Conservation (phyloP, 2,329 filamentous ascomycete species). For the Pseudogymnoascus sp. region DNA sequence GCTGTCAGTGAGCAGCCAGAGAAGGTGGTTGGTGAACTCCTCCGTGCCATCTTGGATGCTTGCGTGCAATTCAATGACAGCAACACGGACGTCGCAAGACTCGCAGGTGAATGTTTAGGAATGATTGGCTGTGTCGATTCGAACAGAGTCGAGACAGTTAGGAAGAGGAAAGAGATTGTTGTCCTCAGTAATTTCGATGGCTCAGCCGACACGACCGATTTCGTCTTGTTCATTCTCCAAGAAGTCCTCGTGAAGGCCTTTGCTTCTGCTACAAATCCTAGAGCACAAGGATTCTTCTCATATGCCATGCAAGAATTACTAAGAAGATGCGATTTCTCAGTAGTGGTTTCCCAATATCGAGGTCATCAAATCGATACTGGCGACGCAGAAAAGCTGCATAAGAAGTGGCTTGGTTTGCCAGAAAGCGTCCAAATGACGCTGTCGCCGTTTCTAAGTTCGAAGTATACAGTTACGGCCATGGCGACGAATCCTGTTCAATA, state of each 20-base stretch:
- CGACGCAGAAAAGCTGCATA: slow-evolving; percentile 52
- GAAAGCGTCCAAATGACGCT: slow-evolving; percentile 71
- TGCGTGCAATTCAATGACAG: slow-evolving; percentile 69
- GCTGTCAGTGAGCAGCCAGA: slow-evolving; percentile 79
- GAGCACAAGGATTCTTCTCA: slow-evolving; percentile 81
- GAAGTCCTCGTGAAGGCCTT: slow-evolving; percentile 87
- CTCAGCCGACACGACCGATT: slow-evolving; percentile 71
- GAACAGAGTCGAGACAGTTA: slow-evolving; percentile 73
- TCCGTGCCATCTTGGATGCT: slow-evolving; percentile 76
- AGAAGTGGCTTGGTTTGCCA: slow-evolving; percentile 71
- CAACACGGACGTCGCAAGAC: slow-evolving; percentile 56
- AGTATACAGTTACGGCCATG: slow-evolving; percentile 64
- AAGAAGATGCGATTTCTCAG: slow-evolving; percentile 61
- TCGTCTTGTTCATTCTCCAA: slow-evolving; percentile 76
- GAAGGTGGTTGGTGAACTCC: slow-evolving; percentile 59
- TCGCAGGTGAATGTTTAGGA: slow-evolving; percentile 77
- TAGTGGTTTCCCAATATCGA: slow-evolving; percentile 27
- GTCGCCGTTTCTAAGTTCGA: slow-evolving; percentile 80
- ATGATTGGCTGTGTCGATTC: slow-evolving; percentile 87
- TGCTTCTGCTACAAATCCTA: slow-evolving; percentile 78
- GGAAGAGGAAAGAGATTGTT: slow-evolving; percentile 74
- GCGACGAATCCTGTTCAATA: slow-evolving; percentile 46
- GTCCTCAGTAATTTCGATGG: slow-evolving; percentile 80
- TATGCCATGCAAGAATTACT: slow-evolving; percentile 92
- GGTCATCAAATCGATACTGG: slow-evolving; percentile 33